Conservation (phyloP, 2,329 filamentous ascomycete genomes). For the Dothideomycetidae sp. region DNA sequence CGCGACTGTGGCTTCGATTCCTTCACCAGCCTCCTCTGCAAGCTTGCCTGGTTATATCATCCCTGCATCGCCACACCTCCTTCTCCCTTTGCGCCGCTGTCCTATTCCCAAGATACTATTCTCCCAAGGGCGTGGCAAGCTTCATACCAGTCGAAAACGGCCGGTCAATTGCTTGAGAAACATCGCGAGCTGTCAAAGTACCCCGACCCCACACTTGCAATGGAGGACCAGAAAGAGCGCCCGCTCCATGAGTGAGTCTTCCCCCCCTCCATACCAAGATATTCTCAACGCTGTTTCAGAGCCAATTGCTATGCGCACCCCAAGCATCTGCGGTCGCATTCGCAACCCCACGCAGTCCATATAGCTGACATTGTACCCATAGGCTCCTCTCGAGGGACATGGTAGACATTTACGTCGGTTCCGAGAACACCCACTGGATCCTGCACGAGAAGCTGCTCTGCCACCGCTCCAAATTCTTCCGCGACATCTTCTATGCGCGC, state of each 20-base stretch:
- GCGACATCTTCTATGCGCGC: constrained; percentile 34
- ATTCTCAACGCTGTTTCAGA: neutral
- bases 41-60: too few relatives aligned
- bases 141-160: too few relatives aligned
- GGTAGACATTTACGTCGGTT: constrained; percentile 42
- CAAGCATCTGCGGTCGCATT: too few relatives aligned
- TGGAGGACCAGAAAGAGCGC: constrained; percentile 22
- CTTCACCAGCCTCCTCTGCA: neutral
- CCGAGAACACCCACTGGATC: constrained; percentile 40
- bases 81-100: neutral
- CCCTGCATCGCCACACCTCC: neutral
- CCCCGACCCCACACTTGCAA: constrained; percentile 9
- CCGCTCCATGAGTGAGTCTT: constrained; percentile 29
- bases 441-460: constrained; percentile 43
- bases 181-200: too few relatives aligned
- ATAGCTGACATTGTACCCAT: constrained; percentile 3
- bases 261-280: neutral
- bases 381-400: constrained; percentile 40
- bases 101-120: too few relatives aligned
- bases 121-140: too few relatives aligned
- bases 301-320: constrained; percentile 6
- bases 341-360: too few relatives aligned
- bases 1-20: neutral
- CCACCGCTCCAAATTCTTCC: constrained; percentile 40
- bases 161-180: too few relatives aligned